Conservation (phyloP, 805 yeast species). For the Saturnispora diversa region DNA sequence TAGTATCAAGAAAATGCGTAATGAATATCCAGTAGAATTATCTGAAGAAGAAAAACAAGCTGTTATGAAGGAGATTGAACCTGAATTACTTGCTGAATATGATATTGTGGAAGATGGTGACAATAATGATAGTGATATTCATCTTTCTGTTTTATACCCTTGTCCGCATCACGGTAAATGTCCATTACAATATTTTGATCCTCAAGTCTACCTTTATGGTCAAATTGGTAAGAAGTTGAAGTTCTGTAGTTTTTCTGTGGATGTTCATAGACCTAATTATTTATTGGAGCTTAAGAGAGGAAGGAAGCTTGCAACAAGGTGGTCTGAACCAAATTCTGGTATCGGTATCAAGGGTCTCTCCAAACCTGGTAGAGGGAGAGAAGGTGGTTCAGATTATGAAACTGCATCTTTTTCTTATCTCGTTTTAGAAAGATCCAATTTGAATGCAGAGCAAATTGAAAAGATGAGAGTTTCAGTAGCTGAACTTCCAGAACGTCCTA, state of each 20-base stretch:
- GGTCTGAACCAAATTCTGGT: constrained; percentile 56
- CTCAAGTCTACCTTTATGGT: constrained; percentile 49
- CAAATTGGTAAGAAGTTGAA: constrained; percentile 51
- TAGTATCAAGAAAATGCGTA: constrained; percentile 13
- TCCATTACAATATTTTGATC: constrained; percentile 75
- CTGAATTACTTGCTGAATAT: constrained; percentile 22
- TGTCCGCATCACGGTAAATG: constrained; percentile 83
- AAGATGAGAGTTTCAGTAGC: constrained; percentile 15
- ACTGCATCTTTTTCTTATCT: constrained; percentile 67
- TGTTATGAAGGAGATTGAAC: constrained; percentile 19
- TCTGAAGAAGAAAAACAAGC: constrained; percentile 16
- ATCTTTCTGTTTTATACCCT: constrained; percentile 72
- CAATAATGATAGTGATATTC: constrained; percentile 27
- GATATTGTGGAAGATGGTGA: constrained; percentile 18
- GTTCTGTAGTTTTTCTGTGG: constrained; percentile 70
- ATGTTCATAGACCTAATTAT: constrained; percentile 69
- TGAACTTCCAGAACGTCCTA: constrained; percentile 15
- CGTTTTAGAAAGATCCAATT: constrained; percentile 52
- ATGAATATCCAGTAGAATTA: neutral
- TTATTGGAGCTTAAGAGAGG: constrained; percentile 84
- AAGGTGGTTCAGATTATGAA: constrained; percentile 63
- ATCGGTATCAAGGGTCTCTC: constrained; percentile 42
- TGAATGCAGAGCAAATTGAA: constrained; percentile 27
- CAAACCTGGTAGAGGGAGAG: constrained; percentile 69
- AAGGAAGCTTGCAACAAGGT: constrained; percentile 55